These are phyloP conservation scores for Penicillium sp. DNA, from an alignment of 2,329 filamentous ascomycete species.

Conservation along the genomic window DNA sequence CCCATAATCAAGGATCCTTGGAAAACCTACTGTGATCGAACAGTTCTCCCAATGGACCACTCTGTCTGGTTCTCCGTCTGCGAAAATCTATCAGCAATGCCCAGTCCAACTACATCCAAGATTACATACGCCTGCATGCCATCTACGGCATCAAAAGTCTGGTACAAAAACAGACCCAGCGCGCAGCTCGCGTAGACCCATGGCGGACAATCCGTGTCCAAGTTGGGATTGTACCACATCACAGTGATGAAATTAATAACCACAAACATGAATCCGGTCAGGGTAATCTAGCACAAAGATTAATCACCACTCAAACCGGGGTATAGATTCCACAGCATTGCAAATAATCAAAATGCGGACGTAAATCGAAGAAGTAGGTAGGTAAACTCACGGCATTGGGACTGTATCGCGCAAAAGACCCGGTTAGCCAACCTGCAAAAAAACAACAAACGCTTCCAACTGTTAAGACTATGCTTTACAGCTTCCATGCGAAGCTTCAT, in stretches of 20 bases:
- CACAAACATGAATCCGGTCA: slow-evolving; percentile 88
- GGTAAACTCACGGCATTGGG: slow-evolving; percentile 50
- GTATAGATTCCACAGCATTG: not conserved
- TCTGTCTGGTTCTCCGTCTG: slow-evolving; percentile 84
- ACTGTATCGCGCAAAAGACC: slow-evolving; percentile 25
- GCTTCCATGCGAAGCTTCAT: not conserved
- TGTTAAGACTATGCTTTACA: not conserved
- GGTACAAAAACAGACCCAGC: slow-evolving; percentile 86
- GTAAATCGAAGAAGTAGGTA: not conserved
- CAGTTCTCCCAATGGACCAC: slow-evolving; percentile 89
- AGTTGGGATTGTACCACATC: slow-evolving; percentile 91
- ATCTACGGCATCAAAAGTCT: slow-evolving; percentile 97
- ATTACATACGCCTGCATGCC: slow-evolving; percentile 80
- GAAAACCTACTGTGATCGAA: slow-evolving; percentile 78
- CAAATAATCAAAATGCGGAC: not conserved
- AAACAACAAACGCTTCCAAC: not conserved
- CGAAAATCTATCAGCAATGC: slow-evolving; percentile 6
- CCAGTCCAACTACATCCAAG: not conserved
- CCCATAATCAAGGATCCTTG: not conserved
- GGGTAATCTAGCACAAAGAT: slow-evolving; percentile 64
- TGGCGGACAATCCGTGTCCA: slow-evolving; percentile 87
- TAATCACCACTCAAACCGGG: not conserved
- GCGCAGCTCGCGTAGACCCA: slow-evolving; percentile 98
- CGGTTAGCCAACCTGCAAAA: slow-evolving; percentile 6
- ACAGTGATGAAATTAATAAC: slow-evolving; percentile 86